Evolutionary conservation across 306 rosid genomes (phyloP), one percentile per base, ranked within the genome.

Genomic region (Castanea mollissima): DNA sequence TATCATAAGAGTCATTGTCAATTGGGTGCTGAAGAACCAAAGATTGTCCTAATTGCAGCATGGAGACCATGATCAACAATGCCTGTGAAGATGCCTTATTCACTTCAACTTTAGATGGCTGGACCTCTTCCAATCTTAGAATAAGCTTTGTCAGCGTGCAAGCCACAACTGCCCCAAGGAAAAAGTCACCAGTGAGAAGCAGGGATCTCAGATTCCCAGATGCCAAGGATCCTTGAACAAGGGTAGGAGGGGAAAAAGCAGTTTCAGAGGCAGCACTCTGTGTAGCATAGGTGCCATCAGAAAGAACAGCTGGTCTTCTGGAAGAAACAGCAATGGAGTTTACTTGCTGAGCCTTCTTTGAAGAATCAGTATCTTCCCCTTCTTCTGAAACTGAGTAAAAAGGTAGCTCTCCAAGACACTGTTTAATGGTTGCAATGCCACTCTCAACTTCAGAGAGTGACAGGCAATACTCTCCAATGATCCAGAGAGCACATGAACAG

Each of bases 211-310:
- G 80, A 83, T 96, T 96, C 55, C 94, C 99, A 29, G 98, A 91
- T 60, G 94, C 80, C 78, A 93, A 75, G 0, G 97, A 89, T 23
- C 99, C 99, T 31, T 90, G 97, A 35, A 89, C 90, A 78, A 90
- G 85, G 81, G 97, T 91, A 55, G 97, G 97, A 0, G 94, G 97
- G 18, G 97, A 91, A 88, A 96, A 85, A 65, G 92, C 94, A 80
- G 97, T 96, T 85, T 96, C 99, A 58, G 92, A 78, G 8, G 95
- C 97, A 76, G 99, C 99, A 85, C 98, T 91, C 84, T 96, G 99
- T 60, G 99, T 96, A 63, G 99, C 99, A 89, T 96, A 96, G 74
- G 99, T 96, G 71, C 99, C 99, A 74, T 96, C 99, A 0, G 99
- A 93, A 73, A 96, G 98, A 81, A 93, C 84, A 2, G 94, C 98